Evolutionary conservation across 352 stramenopile genomes (phyloP).

Genomic region (Phytophthora uliginosa): DNA sequence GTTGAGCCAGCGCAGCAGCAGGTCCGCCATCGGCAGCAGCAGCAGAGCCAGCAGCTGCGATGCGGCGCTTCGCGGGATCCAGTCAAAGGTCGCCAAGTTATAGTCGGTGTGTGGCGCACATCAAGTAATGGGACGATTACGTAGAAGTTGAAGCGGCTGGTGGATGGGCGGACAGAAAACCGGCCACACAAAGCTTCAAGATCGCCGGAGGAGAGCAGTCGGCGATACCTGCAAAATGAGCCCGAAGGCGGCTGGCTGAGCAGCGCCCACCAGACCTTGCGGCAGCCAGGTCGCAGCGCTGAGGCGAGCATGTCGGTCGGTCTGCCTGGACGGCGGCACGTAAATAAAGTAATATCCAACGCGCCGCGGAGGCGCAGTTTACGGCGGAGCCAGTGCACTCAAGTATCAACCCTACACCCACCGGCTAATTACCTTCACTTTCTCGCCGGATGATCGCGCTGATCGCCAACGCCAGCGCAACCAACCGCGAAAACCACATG

Average conservation of each 20-base stretch:
- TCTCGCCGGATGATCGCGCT: background rate
- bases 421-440: background rate
- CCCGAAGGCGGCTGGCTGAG: no score
- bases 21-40: constrained; percentile 63
- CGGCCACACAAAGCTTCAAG: constrained; percentile 1
- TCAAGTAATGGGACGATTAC: constrained; percentile 1
- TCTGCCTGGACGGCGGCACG: background rate
- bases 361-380: constrained; percentile 6
- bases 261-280: no score
- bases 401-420: constrained; percentile 34
- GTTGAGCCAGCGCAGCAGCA: constrained; percentile 88
- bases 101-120: constrained; percentile 6
- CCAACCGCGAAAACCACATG: background rate
- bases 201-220: background rate
- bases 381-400: background rate
- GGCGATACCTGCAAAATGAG: no score
- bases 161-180: background rate
- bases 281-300: background rate
- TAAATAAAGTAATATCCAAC: background rate
- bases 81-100: background rate
- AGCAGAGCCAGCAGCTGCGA: background rate
- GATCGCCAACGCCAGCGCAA: background rate
- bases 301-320: background rate
- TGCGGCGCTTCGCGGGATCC: background rate
- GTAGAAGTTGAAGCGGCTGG: constrained; percentile 21